Percentiles rank a stretch among this genome's conserved stretches.
Evolutionary conservation across 805 yeast genomes (phyloP).

Genomic region (Schwanniomyces pseudopolymorphus): DNA sequence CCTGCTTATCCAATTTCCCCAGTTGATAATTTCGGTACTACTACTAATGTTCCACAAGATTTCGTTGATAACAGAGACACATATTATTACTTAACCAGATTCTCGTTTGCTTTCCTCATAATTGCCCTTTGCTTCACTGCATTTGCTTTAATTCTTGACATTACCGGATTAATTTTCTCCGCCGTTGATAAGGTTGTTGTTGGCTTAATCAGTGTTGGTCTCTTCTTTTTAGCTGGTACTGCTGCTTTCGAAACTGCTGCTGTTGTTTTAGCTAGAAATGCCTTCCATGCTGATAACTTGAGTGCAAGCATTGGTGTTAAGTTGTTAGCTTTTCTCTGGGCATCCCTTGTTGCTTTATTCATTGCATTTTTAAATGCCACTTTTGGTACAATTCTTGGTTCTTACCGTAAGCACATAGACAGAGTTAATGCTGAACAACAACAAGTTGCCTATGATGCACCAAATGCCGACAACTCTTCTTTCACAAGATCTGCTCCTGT

Average conservation of each 20-base stretch:
- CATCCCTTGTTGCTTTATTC: constrained; percentile 55
- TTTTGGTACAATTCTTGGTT: constrained; percentile 46
- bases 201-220: constrained; percentile 50
- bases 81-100: constrained; percentile 65
- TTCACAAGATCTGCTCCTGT: constrained; percentile 38
- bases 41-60: constrained; percentile 49
- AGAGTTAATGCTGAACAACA: constrained; percentile 31
- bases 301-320: constrained; percentile 54
- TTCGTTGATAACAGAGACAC: constrained; percentile 55
- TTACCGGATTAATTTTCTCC: constrained; percentile 56
- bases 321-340: constrained; percentile 68
- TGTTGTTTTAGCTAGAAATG: constrained; percentile 68
- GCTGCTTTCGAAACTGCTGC: constrained; percentile 76
- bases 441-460: constrained; percentile 7
- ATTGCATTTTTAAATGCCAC: constrained; percentile 53
- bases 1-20: constrained; percentile 92
- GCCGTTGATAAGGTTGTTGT: constrained; percentile 55
- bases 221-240: constrained; percentile 58
- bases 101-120: constrained; percentile 62
- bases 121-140: constrained; percentile 62
- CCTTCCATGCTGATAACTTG: constrained; percentile 52
- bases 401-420: constrained; percentile 52
- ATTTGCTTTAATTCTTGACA: constrained; percentile 54
- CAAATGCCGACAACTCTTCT: constrained; percentile 37
- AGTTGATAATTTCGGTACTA: constrained; percentile 62